Conservation (phyloP, 2,329 filamentous ascomycete species). For the Diaporthe longicolla region DNA sequence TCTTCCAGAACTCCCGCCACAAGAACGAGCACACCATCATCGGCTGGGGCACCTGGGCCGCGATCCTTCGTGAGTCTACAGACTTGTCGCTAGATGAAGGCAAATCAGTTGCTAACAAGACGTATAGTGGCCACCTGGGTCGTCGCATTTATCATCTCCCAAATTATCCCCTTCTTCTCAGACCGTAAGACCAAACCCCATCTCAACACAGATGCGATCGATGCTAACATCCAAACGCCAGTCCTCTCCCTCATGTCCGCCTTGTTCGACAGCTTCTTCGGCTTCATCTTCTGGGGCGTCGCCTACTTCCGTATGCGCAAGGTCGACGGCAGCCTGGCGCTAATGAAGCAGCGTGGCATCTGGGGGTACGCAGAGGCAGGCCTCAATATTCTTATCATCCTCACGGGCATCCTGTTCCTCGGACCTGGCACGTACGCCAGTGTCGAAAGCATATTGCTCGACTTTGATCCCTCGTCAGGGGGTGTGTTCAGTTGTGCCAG, state of each 20-base stretch:
- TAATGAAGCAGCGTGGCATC: conserved; percentile 67
- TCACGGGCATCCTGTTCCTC: conserved; percentile 85
- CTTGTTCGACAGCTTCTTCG: conserved; percentile 92
- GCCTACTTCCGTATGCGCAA: conserved; percentile 83
- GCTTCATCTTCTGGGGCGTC: conserved; percentile 95
- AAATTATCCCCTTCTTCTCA: conserved; percentile 94
- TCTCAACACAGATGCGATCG: not conserved
- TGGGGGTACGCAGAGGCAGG: conserved; percentile 66
- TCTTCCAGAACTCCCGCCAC: conserved; percentile 85
- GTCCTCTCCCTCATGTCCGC: conserved; percentile 84
- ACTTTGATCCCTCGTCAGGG: conserved; percentile 73
- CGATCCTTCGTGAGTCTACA: conserved; percentile 71
- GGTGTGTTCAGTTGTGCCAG: conserved; percentile 81
- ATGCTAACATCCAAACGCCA: conserved; percentile 46
- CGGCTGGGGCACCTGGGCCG: conserved; percentile 85
- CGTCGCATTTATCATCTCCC: conserved; percentile 91
- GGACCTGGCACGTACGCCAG: conserved; percentile 85
- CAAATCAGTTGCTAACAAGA: conserved; percentile 31
- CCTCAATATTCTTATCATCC: conserved; percentile 81
- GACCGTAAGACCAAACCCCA: conserved; percentile 67
- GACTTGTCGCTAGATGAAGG: not conserved
- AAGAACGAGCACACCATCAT: conserved; percentile 84
- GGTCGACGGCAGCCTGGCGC: conserved; percentile 70
- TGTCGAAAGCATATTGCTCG: conserved; percentile 81
- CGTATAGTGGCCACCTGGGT: conserved; percentile 77